These are phyloP conservation scores for Lachnellula suecica DNA, from an alignment of 2,329 filamentous ascomycete species.

Conservation along the genomic window DNA sequence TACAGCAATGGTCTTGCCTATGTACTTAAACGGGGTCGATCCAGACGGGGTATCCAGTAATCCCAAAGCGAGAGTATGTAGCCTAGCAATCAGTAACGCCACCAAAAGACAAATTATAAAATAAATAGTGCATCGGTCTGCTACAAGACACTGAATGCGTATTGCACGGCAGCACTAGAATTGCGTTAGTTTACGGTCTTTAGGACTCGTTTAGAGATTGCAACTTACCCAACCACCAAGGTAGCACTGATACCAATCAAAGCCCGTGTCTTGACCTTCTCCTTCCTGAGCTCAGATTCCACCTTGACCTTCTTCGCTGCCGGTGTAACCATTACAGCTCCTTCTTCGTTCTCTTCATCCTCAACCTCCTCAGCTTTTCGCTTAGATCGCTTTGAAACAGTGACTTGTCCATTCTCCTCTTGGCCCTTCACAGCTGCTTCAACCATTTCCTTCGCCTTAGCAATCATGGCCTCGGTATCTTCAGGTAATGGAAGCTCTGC, in stretches of 20 bases:
- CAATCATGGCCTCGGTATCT: conserved; percentile 80
- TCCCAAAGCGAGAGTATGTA: conserved; percentile 15
- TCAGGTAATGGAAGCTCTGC: conserved; percentile 71
- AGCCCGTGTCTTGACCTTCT: conserved; percentile 82
- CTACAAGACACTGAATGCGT: conserved; percentile 30
- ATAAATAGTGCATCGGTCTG: conserved; percentile 4
- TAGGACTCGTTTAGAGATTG: not conserved
- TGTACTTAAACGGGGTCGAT: conserved; percentile 18
- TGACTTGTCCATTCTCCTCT: conserved; percentile 29
- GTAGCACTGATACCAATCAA: conserved; percentile 84
- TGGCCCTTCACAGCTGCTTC: conserved; percentile 57
- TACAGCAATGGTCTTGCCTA: conserved; percentile 9
- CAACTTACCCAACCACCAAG: conserved; percentile 83
- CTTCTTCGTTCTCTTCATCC: conserved; percentile 46
- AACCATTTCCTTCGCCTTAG: conserved; percentile 86
- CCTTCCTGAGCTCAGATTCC: conserved; percentile 74
- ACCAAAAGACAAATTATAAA: conserved; percentile 15
- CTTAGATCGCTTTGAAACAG: conserved; percentile 51
- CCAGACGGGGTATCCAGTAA: conserved; percentile 26
- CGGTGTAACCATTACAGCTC: conserved; percentile 45
- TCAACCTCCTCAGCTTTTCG: conserved; percentile 73
- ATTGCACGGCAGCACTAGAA: conserved; percentile 34
- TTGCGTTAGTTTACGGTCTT: conserved; percentile 12
- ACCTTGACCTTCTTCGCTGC: conserved; percentile 78
- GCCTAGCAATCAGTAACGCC: conserved; percentile 20